Evolutionary conservation across 2,329 filamentous ascomycete species (phyloP).

Genomic region (Penicillium sp.): DNA sequence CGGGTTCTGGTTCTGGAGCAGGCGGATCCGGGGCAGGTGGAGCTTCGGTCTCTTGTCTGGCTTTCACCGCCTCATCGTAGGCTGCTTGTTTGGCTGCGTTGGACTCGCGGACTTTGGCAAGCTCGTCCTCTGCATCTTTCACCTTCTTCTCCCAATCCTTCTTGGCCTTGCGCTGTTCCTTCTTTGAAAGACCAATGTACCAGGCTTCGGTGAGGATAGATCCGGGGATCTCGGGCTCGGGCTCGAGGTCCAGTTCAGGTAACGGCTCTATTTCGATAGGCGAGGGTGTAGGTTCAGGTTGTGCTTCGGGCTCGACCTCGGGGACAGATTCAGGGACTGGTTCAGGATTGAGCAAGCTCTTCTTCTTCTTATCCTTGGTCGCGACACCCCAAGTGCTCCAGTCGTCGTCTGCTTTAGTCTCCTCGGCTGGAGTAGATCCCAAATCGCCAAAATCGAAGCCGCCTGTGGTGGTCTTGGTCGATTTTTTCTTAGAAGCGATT

Average conservation of each 20-base stretch:
- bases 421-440: constrained; percentile 44
- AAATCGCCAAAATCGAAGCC: constrained; percentile 51
- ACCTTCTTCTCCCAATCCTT: constrained; percentile 35
- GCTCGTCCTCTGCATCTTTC: constrained; percentile 21
- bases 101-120: constrained; percentile 24
- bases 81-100: constrained; percentile 16
- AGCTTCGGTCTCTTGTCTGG: constrained; percentile 25
- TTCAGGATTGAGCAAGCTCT: constrained; percentile 32
- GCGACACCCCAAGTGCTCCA: constrained; percentile 30
- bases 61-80: constrained; percentile 31
- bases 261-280: constrained; percentile 17
- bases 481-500: constrained; percentile 40
- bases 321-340: constrained; percentile 22
- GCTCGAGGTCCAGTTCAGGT: constrained; percentile 21
- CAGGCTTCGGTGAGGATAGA: constrained; percentile 38
- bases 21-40: constrained; percentile 20
- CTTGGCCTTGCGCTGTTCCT: constrained; percentile 38
- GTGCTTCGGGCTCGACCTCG: constrained; percentile 26
- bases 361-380: constrained; percentile 42
- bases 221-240: constrained; percentile 35
- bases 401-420: constrained; percentile 22
- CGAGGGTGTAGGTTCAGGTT: constrained; percentile 12
- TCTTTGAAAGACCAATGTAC: constrained; percentile 33
- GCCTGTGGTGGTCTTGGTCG: constrained; percentile 39
- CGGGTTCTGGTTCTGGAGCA: neutral